Conservation (phyloP, 2,329 filamentous ascomycete genomes). For the Pestalotiopsis sp. region DNA sequence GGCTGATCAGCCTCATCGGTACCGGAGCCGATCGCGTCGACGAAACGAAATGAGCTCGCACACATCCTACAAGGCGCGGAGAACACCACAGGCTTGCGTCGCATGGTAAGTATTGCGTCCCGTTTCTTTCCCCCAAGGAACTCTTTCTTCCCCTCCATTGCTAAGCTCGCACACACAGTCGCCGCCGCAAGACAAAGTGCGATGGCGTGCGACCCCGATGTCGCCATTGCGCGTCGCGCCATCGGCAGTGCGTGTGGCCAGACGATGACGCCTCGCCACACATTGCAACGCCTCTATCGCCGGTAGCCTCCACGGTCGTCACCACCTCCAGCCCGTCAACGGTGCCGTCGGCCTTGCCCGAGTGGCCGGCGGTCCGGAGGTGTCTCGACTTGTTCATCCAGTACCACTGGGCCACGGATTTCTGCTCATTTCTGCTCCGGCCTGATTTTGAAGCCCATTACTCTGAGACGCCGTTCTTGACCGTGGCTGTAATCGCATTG, state of each 20-base stretch:
- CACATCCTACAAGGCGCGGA: not conserved
- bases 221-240: constrained; percentile 6
- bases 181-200: constrained; percentile 10
- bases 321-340: not conserved
- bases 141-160: no score
- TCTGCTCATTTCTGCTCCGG: constrained; percentile 7
- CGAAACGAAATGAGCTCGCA: constrained; percentile 1
- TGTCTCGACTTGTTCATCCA: constrained; percentile 8
- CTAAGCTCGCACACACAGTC: not conserved
- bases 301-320: not conserved
- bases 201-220: constrained; percentile 9
- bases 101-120: constrained; percentile 1
- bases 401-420: constrained; percentile 10
- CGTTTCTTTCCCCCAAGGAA: not conserved
- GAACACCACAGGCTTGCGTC: constrained; percentile 10
- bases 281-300: not conserved
- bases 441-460: constrained; percentile 8
- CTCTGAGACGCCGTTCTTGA: constrained; percentile 6
- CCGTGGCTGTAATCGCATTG: not conserved
- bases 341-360: not conserved
- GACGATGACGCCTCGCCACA: not conserved
- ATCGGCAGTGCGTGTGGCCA: constrained; percentile 9
- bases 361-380: not conserved
- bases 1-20: not conserved
- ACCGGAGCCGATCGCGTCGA: constrained; percentile 3